Base-by-base conservation (phyloP, 169 alveolate genomes). In the Cryptosporidium muris region DNA sequence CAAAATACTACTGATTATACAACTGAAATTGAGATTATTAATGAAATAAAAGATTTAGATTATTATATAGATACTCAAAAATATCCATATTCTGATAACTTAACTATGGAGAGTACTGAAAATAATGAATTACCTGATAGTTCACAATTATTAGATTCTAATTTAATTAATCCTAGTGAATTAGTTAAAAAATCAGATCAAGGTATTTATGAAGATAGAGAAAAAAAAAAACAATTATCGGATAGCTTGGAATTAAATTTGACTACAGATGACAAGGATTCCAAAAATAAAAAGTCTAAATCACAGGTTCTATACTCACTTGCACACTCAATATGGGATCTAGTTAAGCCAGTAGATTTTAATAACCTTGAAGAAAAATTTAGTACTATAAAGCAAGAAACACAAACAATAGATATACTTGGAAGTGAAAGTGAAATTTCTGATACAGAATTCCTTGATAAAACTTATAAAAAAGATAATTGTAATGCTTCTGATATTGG, bases 291-390 rank as follows among this genome's bases (percentile, higher is more conserved):
- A 58, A 43, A 43, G 25, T 74, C 85, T 11, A 74, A 74, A 16
- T 25, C 74, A 58, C 54, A 74, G 45, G 40, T 54, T 43, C 45
- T 74, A 14, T 74, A 74, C 48, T 54, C 63, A 42, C 47, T 74
- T 47, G 85, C 85, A 38, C 54, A 74, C 11, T 74, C 85, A 47
- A 68, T 74, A 42, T 74, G 85, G 85, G 85, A 74, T 74, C 60
- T 58, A 36, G 58, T 74, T 2, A 74, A 74, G 48, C 85, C 85
- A 14, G 63, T 47, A 16, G 54, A 68, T 47, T 58, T 74, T 45
- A 68, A 74, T 58, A 68, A 74, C 4, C 42, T 54, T 43, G 85
- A 74, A 47, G 60, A 47, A 16, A 54, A 64, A 64, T 60, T 47
- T 47, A 63, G 11, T 40, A 25, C 25, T 25, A 25, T 25, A 51